Evolutionary conservation across 2,329 filamentous ascomycete species (phyloP).

Genomic region (Eutypella sp.): DNA sequence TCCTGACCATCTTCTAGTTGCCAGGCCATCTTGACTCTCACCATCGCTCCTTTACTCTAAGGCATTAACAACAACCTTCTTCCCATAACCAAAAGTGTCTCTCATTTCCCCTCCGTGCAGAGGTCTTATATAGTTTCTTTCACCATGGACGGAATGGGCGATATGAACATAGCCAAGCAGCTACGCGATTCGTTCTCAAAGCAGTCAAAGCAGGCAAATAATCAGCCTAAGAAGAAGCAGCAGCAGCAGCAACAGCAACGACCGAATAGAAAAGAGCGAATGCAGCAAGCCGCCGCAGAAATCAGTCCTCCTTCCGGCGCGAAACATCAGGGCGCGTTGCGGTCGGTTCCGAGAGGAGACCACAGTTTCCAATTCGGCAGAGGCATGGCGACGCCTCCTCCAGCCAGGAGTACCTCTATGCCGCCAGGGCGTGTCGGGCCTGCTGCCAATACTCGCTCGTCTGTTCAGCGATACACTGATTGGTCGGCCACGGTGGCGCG

Average conservation of each 20-base stretch:
- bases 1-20: too few species aligned
- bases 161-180: constrained; percentile 8
- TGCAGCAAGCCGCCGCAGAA: neutral
- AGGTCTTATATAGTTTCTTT: neutral
- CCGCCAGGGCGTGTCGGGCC: too few species aligned
- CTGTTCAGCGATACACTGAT: too few species aligned
- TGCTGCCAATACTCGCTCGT: too few species aligned
- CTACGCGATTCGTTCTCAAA: constrained; percentile 8
- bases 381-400: neutral
- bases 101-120: too few species aligned
- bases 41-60: too few species aligned
- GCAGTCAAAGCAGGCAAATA: too few species aligned
- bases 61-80: too few species aligned
- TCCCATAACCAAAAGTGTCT: too few species aligned
- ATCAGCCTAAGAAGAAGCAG: too few species aligned
- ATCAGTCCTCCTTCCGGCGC: neutral
- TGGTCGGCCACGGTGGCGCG: too few species aligned
- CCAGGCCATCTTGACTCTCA: too few species aligned
- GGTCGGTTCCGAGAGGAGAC: neutral
- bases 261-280: constrained; percentile 1
- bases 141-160: constrained; percentile 9
- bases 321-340: neutral
- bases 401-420: neutral
- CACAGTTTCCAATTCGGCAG: neutral
- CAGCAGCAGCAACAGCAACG: neutral